phyloP scores from a whole-genome alignment of 148 eudicot species.

The Euryodendron excelsum region DNA sequence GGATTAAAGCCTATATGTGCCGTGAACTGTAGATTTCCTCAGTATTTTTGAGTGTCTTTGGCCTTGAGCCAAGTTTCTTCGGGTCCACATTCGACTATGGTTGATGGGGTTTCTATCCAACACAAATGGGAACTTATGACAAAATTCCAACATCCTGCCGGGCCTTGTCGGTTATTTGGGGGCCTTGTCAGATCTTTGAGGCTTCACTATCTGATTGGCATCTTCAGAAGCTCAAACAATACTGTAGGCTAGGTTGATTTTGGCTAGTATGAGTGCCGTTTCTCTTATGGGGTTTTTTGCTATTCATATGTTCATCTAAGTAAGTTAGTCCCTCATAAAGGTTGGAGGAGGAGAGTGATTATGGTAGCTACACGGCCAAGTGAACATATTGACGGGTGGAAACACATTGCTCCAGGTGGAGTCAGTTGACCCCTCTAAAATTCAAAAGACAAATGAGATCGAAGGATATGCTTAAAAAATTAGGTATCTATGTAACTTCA shows the following conservation, averaged over 20 bases:
- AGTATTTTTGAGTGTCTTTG: neutral
- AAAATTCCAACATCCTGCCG: neutral
- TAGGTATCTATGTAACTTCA: too few species aligned
- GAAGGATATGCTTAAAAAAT: too few species aligned
- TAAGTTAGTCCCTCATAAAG: neutral
- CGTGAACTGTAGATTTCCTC: neutral
- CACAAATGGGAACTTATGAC: neutral
- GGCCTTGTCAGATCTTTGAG: too few species aligned
- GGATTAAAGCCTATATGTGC: neutral
- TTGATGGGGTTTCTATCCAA: neutral
- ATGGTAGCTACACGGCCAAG: neutral
- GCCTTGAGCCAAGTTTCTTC: neutral
- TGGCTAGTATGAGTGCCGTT: too few species aligned
- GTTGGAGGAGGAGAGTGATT: neutral
- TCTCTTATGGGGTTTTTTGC: too few species aligned
- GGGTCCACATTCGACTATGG: neutral
- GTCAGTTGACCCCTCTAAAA: neutral
- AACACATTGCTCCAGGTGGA: neutral
- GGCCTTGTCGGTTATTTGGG: too few species aligned
- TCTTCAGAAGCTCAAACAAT: too few species aligned
- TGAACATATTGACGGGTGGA: neutral
- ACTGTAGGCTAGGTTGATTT: too few species aligned
- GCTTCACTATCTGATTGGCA: too few species aligned
- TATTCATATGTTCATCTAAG: neutral
- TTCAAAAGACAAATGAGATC: too few species aligned